Evolutionary conservation across 1,284 basidiomycete species (phyloP).

Genomic region (Ceratobasidium sp.): DNA sequence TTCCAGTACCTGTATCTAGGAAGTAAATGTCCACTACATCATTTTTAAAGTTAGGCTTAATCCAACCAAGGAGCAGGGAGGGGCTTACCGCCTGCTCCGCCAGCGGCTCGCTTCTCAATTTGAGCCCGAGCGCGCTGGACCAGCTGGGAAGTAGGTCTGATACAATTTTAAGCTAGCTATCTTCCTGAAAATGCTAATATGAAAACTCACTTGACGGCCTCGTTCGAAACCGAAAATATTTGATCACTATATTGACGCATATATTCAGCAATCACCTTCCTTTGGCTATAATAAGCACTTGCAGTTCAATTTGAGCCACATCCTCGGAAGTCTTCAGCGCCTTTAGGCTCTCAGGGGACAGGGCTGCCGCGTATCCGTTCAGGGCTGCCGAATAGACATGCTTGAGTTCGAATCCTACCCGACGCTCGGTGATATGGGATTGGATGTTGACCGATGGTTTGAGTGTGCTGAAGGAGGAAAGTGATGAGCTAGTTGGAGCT

Average conservation of each 20-base stretch:
- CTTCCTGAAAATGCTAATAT: no score
- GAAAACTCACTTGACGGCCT: neutral
- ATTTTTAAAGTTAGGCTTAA: no score
- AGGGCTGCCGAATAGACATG: constrained; percentile 9
- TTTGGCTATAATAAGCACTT: neutral
- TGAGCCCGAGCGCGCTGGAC: neutral
- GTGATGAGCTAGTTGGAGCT: neutral
- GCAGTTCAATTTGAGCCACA: constrained; percentile 33
- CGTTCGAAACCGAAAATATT: neutral
- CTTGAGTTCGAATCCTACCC: constrained; percentile 10
- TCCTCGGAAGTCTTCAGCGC: constrained; percentile 18
- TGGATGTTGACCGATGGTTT: constrained; percentile 6
- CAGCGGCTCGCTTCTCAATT: no score
- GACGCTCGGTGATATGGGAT: neutral
- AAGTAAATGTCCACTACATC: constrained; percentile 22
- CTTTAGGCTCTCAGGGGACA: neutral
- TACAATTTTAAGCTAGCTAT: neutral
- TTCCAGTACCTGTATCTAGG: constrained; percentile 31
- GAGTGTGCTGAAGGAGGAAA: neutral
- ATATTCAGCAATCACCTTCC: neutral
- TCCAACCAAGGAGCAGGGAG: no score
- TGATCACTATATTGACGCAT: neutral
- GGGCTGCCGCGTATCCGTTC: constrained; percentile 12
- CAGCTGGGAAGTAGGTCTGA: neutral
- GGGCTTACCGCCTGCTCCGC: no score